Percentiles rank a stretch among this genome's conserved stretches.
Evolutionary conservation across 2,329 filamentous ascomycete species (phyloP).

Genomic region (Fusarium sp.): DNA sequence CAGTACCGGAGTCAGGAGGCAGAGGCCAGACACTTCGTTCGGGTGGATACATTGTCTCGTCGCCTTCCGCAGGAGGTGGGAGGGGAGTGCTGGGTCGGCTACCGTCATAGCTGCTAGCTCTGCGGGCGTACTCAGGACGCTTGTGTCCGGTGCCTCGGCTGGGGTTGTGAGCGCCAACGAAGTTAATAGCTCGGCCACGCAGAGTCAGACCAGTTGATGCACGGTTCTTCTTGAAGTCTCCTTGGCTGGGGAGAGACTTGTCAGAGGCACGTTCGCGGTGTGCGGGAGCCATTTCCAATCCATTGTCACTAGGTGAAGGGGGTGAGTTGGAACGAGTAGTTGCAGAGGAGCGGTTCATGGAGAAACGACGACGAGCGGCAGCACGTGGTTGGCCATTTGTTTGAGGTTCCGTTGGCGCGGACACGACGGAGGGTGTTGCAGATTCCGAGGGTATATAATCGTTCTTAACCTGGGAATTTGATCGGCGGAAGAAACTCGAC

Average conservation of each 20-base stretch:
- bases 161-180: slow-evolving; percentile 48
- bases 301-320: slow-evolving; percentile 57
- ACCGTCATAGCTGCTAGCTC: slow-evolving; percentile 62
- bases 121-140: slow-evolving; percentile 41
- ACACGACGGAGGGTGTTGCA: slow-evolving; percentile 38
- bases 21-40: slow-evolving; percentile 66
- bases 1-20: slow-evolving; percentile 74
- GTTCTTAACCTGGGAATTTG: slow-evolving; percentile 48
- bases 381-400: slow-evolving; percentile 44
- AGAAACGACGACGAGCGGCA: slow-evolving; percentile 52
- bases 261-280: slow-evolving; percentile 35
- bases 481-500: slow-evolving; percentile 59
- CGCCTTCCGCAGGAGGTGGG: slow-evolving; percentile 25
- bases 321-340: slow-evolving; percentile 60
- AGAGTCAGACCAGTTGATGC: slow-evolving; percentile 61
- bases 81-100: slow-evolving; percentile 42
- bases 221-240: slow-evolving; percentile 62
- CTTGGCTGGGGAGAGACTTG: slow-evolving; percentile 51
- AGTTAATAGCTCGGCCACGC: slow-evolving; percentile 59
- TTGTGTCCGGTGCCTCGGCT: slow-evolving; percentile 28
- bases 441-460: slow-evolving; percentile 37
- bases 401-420: slow-evolving; percentile 39
- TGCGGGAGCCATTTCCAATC: slow-evolving; percentile 53
- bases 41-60: slow-evolving; percentile 46
- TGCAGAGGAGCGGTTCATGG: slow-evolving; percentile 56